Base-by-base conservation (phyloP, 345 rosid genomes). In the Eucalyptus pauciflora region DNA sequence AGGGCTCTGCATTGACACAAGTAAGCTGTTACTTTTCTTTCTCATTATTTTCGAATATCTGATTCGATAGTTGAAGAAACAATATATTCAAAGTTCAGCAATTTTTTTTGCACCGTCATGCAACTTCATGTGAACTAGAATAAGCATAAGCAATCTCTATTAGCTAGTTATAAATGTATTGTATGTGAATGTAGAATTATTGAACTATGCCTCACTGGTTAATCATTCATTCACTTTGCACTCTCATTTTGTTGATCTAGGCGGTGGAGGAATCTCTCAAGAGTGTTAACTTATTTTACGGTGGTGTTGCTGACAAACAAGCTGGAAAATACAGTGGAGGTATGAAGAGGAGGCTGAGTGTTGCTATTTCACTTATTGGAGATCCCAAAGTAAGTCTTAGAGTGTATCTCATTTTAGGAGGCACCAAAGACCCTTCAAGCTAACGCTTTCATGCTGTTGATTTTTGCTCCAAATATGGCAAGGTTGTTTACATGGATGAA, bases 401-500 rank as follows among this genome's bases (percentile, higher is more conserved):
- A 64, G 14, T 18, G 46, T 76, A 76, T 76, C 14, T 37, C 83
- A 37, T 18, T 37, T 76, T 37, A 76, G 83, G 24, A 37, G 7
- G 76, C 41, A 64, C 76, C 41, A 64, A n/a, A 76, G 25, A 20
- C 83, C 83, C 83, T 76, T 37, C 46, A 76, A 76, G 83, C 46
- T 37, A 37, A 37, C 15, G 43, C 48, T 10, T 24, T 37, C 6
- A 7, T 76, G 88, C 87, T 88, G 20, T 88, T 86, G 64, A 48
- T 14, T 24, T 87, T 49, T 33, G 56, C 46, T 51, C 7, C 25
- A 16, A 49, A 62, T 56, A 43, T 76, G 48, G 69, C 83, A 54
- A 97, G 99, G 99, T 97, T 86, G 99, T 98, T 85, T 98, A 96
- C 91, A 95, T 98, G 99, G 99, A 98, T 89, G 99, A 98, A 90